Conservation (phyloP, 495 filamentous ascomycete genomes). For the Friedmanniomyces simplex region DNA sequence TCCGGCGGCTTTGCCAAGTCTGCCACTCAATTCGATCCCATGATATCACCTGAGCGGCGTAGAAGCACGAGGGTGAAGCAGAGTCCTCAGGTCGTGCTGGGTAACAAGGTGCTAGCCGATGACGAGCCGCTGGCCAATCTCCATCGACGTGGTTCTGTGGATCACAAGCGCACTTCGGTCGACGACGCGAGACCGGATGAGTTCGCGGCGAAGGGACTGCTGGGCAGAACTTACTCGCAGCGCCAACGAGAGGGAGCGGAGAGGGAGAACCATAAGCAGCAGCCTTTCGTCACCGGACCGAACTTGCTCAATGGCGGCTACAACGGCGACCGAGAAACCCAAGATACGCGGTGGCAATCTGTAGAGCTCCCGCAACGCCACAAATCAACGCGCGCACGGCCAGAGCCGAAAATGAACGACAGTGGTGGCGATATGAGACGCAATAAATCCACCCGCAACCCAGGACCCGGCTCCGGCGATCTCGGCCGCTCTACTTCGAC, state of each 20-base stretch:
- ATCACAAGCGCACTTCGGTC: slow-evolving; percentile 7
- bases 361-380: slow-evolving; percentile 14
- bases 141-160: neutral
- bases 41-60: slow-evolving; percentile 12
- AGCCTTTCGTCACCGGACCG: slow-evolving; percentile 41
- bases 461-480: slow-evolving; percentile 3
- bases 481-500: slow-evolving; percentile 14
- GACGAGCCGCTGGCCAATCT: slow-evolving; percentile 19
- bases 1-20: slow-evolving; percentile 8
- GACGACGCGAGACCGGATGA: slow-evolving; percentile 6
- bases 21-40: slow-evolving; percentile 12
- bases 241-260: slow-evolving; percentile 48
- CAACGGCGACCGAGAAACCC: neutral
- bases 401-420: neutral
- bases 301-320: slow-evolving; percentile 38
- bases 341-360: slow-evolving; percentile 11
- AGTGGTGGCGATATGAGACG: slow-evolving; percentile 23
- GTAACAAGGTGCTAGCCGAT: slow-evolving; percentile 24
- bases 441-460: slow-evolving; percentile 25
- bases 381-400: slow-evolving; percentile 3
- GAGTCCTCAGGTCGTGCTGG: neutral
- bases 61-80: slow-evolving; percentile 3
- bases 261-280: slow-evolving; percentile 30
- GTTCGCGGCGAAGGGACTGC: slow-evolving; percentile 48
- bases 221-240: slow-evolving; percentile 54